Evolutionary conservation across 768 basidiomycete species (phyloP), one percentile per base, ranked within the genome.

Genomic region (Ramaria rubella): DNA sequence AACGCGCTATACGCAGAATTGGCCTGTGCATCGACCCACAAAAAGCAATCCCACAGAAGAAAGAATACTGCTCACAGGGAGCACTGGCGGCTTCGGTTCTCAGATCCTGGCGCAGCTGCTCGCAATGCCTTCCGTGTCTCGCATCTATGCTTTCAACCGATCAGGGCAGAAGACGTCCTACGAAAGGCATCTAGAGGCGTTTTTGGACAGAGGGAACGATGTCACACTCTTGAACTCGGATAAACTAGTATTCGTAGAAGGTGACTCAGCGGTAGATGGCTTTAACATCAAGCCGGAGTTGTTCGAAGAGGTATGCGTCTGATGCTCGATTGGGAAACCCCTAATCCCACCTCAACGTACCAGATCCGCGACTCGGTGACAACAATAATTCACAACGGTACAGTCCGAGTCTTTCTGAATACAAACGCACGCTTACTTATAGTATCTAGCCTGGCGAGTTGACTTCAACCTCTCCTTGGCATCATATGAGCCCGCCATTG

Each of bases 231-330:
- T 31, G 46, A 60, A 1, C 69, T 67, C 4, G 19, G 43, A 0
- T 0, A 73, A 72, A 40, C 58, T 79, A 14, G 63, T 71, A 1
- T 68, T 68, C 42, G 29, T 77, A 27, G 74, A 75, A 59, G 73
- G 72, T 27, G 60, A 64, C 21, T 52, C 45, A 36, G n/a, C 19
- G 29, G 55, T 57, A 14, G 55, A 38, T 19, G 46, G 48, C 12
- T 49, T 61, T 31, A 31, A 30, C 11, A 34, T 61, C n/a, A 33
- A 29, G 8, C 26, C 31, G 11, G 52, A 58, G 26, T 21, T 49
- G 24, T 61, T 34, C 29, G 30, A 36, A 4, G 48, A 61, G 52
- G 57, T 61, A 26, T 24, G 45, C 63, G 21, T 27, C 58, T n/a
- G n/a, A n/a, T 58, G n/a, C 24, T 19, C 49, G 30, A 34, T 40